Percentiles rank a stretch among this genome's conserved stretches.
phyloP scores from a whole-genome alignment of 257 asterid genomes.

The Linaria vulgaris region DNA sequence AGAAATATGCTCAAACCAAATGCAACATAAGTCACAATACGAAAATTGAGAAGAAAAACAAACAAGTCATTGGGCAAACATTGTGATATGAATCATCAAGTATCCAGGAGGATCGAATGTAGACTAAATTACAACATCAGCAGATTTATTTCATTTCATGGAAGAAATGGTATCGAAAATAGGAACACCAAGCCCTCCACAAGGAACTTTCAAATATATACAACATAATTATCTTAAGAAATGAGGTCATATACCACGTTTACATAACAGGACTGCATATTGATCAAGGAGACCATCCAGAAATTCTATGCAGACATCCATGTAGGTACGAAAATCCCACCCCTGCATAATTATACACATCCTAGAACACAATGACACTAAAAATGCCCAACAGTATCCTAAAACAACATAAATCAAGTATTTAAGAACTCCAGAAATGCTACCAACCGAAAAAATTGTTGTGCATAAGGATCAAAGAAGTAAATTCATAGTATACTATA shows the following conservation, averaged over 20 bases:
- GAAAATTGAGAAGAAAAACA: slow-evolving; percentile 1
- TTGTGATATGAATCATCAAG: neutral
- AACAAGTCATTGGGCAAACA: slow-evolving; percentile 7
- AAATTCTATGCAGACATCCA: slow-evolving; percentile 6
- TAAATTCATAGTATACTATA: slow-evolving; percentile 25
- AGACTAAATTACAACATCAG: slow-evolving; percentile 4
- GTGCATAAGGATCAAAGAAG: slow-evolving; percentile 17
- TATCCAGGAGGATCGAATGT: neutral
- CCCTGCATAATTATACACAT: neutral
- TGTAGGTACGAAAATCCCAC: slow-evolving; percentile 1
- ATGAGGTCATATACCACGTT: slow-evolving; percentile 11
- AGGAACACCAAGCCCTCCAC: slow-evolving; percentile 29
- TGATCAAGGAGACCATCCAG: slow-evolving; percentile 4
- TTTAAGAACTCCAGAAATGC: slow-evolving; percentile 1
- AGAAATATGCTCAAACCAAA: neutral
- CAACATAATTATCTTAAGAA: too few species aligned
- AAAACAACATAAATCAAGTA: slow-evolving; percentile 3
- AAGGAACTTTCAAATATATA: too few species aligned
- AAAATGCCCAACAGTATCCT: slow-evolving; percentile 1
- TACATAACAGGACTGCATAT: slow-evolving; percentile 12
- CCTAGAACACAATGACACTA: slow-evolving; percentile 9
- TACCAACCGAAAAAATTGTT: slow-evolving; percentile 20
- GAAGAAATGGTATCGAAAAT: slow-evolving; percentile 18
- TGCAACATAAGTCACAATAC: neutral
- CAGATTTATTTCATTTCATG: slow-evolving; percentile 15